Evolutionary conservation across 208 protist genomes (phyloP).

Genomic region (Leishmania gerbilli): DNA sequence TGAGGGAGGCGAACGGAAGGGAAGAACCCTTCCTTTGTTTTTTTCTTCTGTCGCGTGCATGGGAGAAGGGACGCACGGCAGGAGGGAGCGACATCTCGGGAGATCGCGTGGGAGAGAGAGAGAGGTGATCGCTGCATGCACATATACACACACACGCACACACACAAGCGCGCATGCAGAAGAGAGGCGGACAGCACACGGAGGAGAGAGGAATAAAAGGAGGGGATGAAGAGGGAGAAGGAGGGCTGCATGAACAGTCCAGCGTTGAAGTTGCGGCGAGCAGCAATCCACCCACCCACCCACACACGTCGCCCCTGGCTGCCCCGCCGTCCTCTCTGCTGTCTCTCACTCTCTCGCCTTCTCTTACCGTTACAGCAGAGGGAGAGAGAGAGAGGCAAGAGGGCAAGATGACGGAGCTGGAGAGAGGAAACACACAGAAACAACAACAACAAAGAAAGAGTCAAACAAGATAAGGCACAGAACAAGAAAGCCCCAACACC

Average conservation of each 20-base stretch:
- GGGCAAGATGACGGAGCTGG: not conserved
- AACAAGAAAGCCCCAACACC: not conserved
- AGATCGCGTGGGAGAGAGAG: not conserved
- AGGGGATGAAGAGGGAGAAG: not conserved
- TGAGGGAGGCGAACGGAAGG: not conserved
- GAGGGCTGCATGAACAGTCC: not conserved
- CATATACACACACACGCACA: not conserved
- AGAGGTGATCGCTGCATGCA: not conserved
- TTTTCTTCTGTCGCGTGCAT: not conserved
- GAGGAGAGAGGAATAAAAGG: not conserved
- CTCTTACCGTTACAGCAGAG: not conserved
- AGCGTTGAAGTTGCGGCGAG: not conserved
- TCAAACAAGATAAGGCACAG: not conserved
- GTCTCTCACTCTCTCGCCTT: not conserved
- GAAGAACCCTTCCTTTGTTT: not conserved
- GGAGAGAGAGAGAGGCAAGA: not conserved
- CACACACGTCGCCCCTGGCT: not conserved
- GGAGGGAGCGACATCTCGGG: not conserved
- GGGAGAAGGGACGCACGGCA: not conserved
- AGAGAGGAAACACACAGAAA: not conserved
- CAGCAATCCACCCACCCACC: not conserved
- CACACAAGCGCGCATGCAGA: not conserved
- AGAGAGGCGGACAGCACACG: not conserved
- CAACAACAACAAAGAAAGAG: not conserved
- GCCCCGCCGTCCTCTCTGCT: not conserved